Base-by-base conservation (phyloP, 2,329 filamentous ascomycete species). In the Fusarium subtropicale region DNA sequence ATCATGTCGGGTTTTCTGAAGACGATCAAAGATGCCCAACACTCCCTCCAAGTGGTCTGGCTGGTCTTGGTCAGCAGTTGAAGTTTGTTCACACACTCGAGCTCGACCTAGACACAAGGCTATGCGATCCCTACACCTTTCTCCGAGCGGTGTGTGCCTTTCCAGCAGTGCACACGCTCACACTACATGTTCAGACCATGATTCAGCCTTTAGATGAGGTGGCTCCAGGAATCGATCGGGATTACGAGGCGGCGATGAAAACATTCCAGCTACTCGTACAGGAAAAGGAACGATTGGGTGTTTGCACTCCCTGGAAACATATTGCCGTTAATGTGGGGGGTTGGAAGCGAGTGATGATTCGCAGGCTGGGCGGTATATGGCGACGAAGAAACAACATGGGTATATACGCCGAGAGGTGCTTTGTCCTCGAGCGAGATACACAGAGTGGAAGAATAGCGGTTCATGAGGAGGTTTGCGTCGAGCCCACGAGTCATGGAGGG, bases 261-360 rank as follows among this genome's bases (percentile, higher is more conserved):
- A 79, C 72, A 1, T 76, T 84, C 39, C 66, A 67, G 11, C 61
- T 73, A 11, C 73, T 84, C n/a, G 45, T 79, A 5, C 68, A 73
- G 10, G 69, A 69, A 33, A 79, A 79, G 64, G 66, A 66, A 28
- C 68, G 68, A 16, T 41, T 33, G 12, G 47, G 57, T 2, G 52
- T 61, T 11, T 54, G 56, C 8, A 48, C 69, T 3, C 70, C 76
- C 3, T 85, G 81, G 82, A 78, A 74, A 50, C 73, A 72, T 31
- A 78, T 85, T 54, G 81, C 78, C n/a, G 75, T 85, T 59, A 85
- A 84, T 33, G 79, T 85, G 2, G 84, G 83, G 7, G 83, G 82
- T 10, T 85, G 83, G 83, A 78, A 78, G 45, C 79, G 76, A 13
- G 76, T 81, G 42, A 81, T 84, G 81, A 78, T 84, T 10, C 77